phyloP scores from a whole-genome alignment of 352 stramenopile species.

The Phytophthora fragariaefolia region DNA sequence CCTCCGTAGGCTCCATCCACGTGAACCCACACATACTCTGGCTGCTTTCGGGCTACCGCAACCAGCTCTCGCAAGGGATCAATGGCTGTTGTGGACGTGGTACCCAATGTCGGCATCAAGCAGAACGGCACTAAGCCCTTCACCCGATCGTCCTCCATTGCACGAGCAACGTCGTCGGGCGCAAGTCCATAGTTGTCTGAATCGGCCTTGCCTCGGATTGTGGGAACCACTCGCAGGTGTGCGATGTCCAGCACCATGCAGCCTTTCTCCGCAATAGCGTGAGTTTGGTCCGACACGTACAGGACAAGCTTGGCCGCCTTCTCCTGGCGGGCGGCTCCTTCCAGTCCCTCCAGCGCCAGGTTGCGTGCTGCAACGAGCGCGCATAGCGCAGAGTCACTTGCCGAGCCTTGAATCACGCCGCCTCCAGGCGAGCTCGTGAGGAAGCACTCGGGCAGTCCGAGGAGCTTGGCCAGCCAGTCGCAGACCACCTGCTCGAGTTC shows the following conservation, averaged over 20 bases:
- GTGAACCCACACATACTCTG: constrained; percentile 63
- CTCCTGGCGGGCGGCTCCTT: constrained; percentile 39
- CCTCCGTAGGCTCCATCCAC: constrained; percentile 72
- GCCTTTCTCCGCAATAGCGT: constrained; percentile 71
- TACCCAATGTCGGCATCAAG: constrained; percentile 67
- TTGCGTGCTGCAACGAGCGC: constrained; percentile 53
- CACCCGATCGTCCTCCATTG: constrained; percentile 58
- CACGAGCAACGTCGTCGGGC: constrained; percentile 49
- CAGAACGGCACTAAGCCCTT: constrained; percentile 66
- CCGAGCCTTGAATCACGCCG: constrained; percentile 73
- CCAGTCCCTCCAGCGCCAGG: constrained; percentile 41
- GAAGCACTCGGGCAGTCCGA: constrained; percentile 63
- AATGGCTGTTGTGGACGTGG: constrained; percentile 66
- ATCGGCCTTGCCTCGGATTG: constrained; percentile 50
- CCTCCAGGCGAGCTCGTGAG: constrained; percentile 58
- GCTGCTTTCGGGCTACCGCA: constrained; percentile 44
- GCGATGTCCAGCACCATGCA: constrained; percentile 72
- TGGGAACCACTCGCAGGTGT: constrained; percentile 61
- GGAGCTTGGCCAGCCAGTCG: constrained; percentile 70
- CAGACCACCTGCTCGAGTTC: constrained; percentile 76
- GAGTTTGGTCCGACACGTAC: constrained; percentile 78
- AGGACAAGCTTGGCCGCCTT: constrained; percentile 54
- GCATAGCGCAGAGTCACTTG: constrained; percentile 65
- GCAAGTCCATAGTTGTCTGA: constrained; percentile 60
- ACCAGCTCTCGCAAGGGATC: constrained; percentile 55